Evolutionary conservation across 495 filamentous ascomycete genomes (phyloP), one percentile per base, ranked within the genome.

Genomic region (Xylaria telfairii): DNA sequence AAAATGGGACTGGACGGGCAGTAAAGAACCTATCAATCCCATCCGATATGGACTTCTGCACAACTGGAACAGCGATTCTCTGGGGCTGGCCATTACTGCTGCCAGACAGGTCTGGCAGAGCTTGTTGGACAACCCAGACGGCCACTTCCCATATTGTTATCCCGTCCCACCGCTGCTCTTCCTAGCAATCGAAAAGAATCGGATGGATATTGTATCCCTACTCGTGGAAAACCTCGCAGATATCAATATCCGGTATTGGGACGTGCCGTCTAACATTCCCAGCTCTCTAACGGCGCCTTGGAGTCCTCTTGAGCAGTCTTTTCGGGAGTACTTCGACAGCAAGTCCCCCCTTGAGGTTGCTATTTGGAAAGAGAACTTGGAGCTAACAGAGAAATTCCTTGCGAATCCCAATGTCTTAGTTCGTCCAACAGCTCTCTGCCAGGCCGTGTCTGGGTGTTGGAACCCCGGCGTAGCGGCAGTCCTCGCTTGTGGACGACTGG

Each of bases 91-190:
- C 0, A 37, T 59, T 7, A 15, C 34, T 5, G 54, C 54, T 5
- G 30, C 6, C 3, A 8, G 7, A 19, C 26, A 7, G 4, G 19
- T 32, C 13, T 56, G 53, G 26, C 53, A 26, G 1, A 8, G 53
- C 28, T 17, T 54, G 26, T 32, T 56, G 53, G 28, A 59, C 17
- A 30, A 6, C 28, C 15, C 19, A 24, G 15, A 19, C n/a, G n/a
- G n/a, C n/a, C n/a, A n/a, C n/a, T 21, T 5, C 3, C 8, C 3
- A 2, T 2, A 3, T 1, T 24, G 13, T 0, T 7, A 1, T 2
- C 2, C 5, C 15, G 34, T 4, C n/a, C n/a, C 3, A n/a, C 28
- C 28, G 26, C 53, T 19, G 30, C 54, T 59, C 6, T 59, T 59
- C 19, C 0, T 3, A 28, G 56, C 56, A 2, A 37, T 59, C 7